Evolutionary conservation across 805 yeast genomes (phyloP).

Genomic region (Schwanniomyces pseudopolymorphus): DNA sequence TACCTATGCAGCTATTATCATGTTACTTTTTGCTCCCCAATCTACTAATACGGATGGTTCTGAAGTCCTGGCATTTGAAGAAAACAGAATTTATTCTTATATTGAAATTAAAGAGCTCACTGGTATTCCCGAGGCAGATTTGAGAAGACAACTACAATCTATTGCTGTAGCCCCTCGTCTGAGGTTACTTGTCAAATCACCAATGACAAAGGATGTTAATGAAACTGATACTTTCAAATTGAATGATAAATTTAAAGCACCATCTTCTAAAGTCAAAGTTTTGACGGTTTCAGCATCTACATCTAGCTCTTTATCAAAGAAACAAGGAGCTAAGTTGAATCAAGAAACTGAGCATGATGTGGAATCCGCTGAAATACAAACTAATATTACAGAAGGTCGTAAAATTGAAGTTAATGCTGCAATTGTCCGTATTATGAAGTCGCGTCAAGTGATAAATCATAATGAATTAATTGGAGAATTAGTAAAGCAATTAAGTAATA

Average conservation of each 20-base stretch:
- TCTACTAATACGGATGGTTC: slow-evolving; percentile 28
- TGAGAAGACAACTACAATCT: slow-evolving; percentile 76
- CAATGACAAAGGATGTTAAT: slow-evolving; percentile 71
- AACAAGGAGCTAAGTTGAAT: slow-evolving; percentile 19
- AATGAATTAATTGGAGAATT: slow-evolving; percentile 68
- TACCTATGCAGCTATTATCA: slow-evolving; percentile 73
- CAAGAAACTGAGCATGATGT: slow-evolving; percentile 47
- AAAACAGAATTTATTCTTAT: slow-evolving; percentile 54
- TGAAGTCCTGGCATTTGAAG: slow-evolving; percentile 45
- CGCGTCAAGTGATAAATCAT: slow-evolving; percentile 60
- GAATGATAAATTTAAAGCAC: slow-evolving; percentile 67
- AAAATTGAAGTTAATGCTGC: slow-evolving; percentile 78
- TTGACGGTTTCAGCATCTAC: slow-evolving; percentile 53
- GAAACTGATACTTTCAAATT: slow-evolving; percentile 63
- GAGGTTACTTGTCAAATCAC: slow-evolving; percentile 69
- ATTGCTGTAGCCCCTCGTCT: slow-evolving; percentile 82
- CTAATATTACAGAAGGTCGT: slow-evolving; percentile 61
- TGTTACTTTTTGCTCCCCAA: slow-evolving; percentile 63
- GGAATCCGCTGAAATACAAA: slow-evolving; percentile 54
- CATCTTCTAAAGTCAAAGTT: slow-evolving; percentile 69
- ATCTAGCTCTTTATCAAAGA: slow-evolving; percentile 4
- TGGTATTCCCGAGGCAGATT: slow-evolving; percentile 68
- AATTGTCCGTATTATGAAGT: slow-evolving; percentile 83
- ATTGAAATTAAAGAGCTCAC: slow-evolving; percentile 66
- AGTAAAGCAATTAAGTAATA: slow-evolving; percentile 52